These are phyloP conservation scores for Metarhizium sp. DNA, from an alignment of 2,329 filamentous ascomycete genomes.

Conservation along the genomic window DNA sequence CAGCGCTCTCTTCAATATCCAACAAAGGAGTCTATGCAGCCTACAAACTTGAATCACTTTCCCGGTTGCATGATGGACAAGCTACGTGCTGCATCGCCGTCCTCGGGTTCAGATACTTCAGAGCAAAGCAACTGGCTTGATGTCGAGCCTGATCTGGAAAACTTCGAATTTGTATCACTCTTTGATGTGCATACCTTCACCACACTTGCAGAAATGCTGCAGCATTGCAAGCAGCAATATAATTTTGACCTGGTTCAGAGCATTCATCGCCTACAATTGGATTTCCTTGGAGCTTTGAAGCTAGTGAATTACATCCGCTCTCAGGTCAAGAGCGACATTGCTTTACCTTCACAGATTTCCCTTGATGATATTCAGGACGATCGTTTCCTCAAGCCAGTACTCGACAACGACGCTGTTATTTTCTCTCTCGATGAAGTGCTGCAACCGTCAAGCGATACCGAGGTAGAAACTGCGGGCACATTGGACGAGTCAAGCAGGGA, in stretches of 20 bases:
- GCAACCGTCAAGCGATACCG: constrained; percentile 26
- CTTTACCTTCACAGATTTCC: constrained; percentile 49
- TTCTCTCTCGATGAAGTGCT: constrained; percentile 75
- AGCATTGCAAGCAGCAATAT: constrained; percentile 56
- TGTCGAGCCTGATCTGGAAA: constrained; percentile 53
- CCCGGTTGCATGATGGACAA: neutral
- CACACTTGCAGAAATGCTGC: constrained; percentile 55
- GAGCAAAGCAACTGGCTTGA: constrained; percentile 43
- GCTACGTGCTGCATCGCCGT: constrained; percentile 8
- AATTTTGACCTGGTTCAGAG: constrained; percentile 57
- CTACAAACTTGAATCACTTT: neutral
- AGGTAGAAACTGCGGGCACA: constrained; percentile 17
- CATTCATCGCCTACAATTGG: constrained; percentile 48
- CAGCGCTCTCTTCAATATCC: neutral
- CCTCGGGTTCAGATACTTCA: constrained; percentile 18
- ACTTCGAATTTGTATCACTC: constrained; percentile 54
- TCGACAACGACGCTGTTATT: constrained; percentile 84
- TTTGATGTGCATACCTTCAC: constrained; percentile 59
- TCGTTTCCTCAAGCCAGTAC: constrained; percentile 68
- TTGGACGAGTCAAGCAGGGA: constrained; percentile 20
- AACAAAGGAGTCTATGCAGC: neutral
- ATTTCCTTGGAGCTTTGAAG: constrained; percentile 66
- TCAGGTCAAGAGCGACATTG: constrained; percentile 31
- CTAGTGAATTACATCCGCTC: constrained; percentile 61
- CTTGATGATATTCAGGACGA: constrained; percentile 63